Conservation (phyloP, 176 grass and related monocot genomes). For the Metroxylon sagu region DNA sequence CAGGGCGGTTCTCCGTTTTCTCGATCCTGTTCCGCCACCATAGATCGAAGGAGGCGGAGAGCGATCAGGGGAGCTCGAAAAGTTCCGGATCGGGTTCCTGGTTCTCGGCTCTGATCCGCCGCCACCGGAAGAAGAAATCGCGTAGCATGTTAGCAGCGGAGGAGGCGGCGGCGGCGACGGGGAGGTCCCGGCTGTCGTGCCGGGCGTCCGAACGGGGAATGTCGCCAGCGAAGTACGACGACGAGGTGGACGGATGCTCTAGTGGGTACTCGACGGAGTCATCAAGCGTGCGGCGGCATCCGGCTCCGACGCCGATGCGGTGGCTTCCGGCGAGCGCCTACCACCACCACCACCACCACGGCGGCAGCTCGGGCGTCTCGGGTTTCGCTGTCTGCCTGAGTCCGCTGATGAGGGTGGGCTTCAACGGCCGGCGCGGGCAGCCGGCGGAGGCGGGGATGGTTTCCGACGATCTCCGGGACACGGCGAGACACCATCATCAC, state of each 20-base stretch:
- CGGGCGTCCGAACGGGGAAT: slow-evolving; percentile 47
- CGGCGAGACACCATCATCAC: neutral
- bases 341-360: slow-evolving; percentile 26
- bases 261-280: slow-evolving; percentile 35
- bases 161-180: neutral
- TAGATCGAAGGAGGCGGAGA: slow-evolving; percentile 20
- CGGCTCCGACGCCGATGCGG: slow-evolving; percentile 64
- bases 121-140: slow-evolving; percentile 27
- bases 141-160: neutral
- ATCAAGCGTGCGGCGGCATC: slow-evolving; percentile 34
- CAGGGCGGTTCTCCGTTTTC: slow-evolving; percentile 45
- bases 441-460: neutral
- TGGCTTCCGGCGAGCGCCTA: slow-evolving; percentile 19
- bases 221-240: slow-evolving; percentile 33
- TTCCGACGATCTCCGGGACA: neutral
- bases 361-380: neutral
- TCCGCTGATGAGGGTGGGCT: neutral
- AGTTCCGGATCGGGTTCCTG: slow-evolving; percentile 41
- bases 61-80: neutral
- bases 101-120: slow-evolving; percentile 52
- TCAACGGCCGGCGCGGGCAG: neutral
- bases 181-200: slow-evolving; percentile 27
- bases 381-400: slow-evolving; percentile 18
- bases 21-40: slow-evolving; percentile 50
- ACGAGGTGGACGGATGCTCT: slow-evolving; percentile 21